phyloP scores from a whole-genome alignment of 208 protist species.

The Porcisia hertigi region DNA sequence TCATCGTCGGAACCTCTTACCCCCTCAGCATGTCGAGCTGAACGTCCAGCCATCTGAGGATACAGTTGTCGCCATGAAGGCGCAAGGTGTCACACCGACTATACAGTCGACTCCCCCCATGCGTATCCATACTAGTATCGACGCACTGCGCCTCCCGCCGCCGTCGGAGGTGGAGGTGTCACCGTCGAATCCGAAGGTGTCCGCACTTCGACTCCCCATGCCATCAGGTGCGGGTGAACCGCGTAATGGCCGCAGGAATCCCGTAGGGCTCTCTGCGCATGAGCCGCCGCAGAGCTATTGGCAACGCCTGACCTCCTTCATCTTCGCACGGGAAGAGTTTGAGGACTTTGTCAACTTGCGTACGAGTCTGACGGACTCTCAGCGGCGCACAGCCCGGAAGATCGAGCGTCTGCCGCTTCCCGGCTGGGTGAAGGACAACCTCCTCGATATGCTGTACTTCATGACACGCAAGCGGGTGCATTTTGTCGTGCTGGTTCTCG shows the following conservation, averaged over 20 bases:
- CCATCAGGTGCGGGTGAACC: background rate
- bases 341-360: slow-evolving; percentile 25
- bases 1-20: background rate
- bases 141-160: slow-evolving; percentile 19
- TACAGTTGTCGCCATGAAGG: slow-evolving; percentile 9
- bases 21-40: slow-evolving; percentile 7
- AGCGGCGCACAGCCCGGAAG: slow-evolving; percentile 20
- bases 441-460: slow-evolving; percentile 61
- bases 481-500: slow-evolving; percentile 35
- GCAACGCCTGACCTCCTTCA: slow-evolving; percentile 14
- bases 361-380: slow-evolving; percentile 1
- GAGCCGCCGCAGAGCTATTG: background rate
- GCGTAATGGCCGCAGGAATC: background rate
- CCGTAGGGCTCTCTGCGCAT: background rate
- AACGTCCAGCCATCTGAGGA: slow-evolving; percentile 11
- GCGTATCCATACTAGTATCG: background rate
- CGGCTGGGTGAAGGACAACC: slow-evolving; percentile 28
- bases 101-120: slow-evolving; percentile 10
- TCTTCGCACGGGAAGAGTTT: slow-evolving; percentile 40
- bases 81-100: slow-evolving; percentile 4
- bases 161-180: slow-evolving; percentile 19
- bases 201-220: background rate
- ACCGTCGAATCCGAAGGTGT: slow-evolving; percentile 11
- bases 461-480: slow-evolving; percentile 54
- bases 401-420: slow-evolving; percentile 39